A percentile compares a stretch with the other conserved stretches of the same genome.
These are phyloP conservation scores for Yamadazyma diospyri DNA, from an alignment of 1,139 yeast species.

Conservation along the genomic window DNA sequence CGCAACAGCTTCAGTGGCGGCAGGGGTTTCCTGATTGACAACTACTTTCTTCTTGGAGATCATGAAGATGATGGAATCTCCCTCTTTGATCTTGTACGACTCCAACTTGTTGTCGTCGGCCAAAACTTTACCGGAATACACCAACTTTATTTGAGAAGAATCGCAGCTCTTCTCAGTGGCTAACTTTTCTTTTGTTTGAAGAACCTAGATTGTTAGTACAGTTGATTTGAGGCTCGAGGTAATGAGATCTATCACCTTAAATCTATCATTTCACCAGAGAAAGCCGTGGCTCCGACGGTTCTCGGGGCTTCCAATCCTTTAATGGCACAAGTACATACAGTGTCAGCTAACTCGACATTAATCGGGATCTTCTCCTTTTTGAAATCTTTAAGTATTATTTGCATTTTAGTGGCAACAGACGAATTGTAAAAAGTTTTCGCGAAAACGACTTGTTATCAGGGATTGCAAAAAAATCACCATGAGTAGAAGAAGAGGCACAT, in stretches of 20 bases:
- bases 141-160: conserved; percentile 75
- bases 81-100: conserved; percentile 75
- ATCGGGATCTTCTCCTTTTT: conserved; percentile 85
- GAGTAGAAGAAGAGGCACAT: conserved; percentile 19
- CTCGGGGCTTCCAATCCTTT: too few relatives aligned
- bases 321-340: conserved; percentile 63
- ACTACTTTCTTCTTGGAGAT: conserved; percentile 52
- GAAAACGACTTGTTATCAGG: too few relatives aligned
- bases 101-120: conserved; percentile 78
- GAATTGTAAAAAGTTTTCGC: conserved; percentile 2
- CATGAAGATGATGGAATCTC: conserved; percentile 92
- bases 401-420: conserved; percentile 43
- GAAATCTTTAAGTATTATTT: conserved; percentile 83
- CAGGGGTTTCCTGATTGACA: conserved; percentile 2
- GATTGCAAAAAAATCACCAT: conserved; percentile 10
- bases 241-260: too few relatives aligned
- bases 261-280: too few relatives aligned
- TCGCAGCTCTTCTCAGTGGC: conserved; percentile 70
- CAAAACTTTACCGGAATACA: conserved; percentile 87
- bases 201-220: conserved; percentile 37
- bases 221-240: too few relatives aligned
- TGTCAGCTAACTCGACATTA: conserved; percentile 67
- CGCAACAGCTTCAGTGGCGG: conserved; percentile 15
- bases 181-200: conserved; percentile 68
- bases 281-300: too few relatives aligned